Conservation (phyloP, 768 basidiomycete genomes). For the Russula ochroleuca region DNA sequence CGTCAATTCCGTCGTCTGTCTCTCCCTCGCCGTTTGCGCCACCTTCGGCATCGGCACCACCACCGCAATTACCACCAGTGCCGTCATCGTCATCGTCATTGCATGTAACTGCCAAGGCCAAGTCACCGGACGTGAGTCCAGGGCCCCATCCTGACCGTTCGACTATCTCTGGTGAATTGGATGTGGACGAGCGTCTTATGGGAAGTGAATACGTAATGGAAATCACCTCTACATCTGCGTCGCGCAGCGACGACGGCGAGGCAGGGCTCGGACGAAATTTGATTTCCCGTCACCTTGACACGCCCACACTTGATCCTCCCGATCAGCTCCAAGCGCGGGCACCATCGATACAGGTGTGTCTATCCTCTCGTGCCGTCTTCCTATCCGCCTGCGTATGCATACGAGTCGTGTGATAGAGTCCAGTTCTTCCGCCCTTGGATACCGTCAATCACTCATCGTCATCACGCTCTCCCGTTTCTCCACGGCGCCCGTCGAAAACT, state of each 20-base stretch:
- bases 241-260: not conserved
- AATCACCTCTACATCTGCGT: not conserved
- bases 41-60: not conserved
- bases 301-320: not conserved
- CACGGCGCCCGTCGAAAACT: not conserved
- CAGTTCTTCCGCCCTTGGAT: not conserved
- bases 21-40: conserved; percentile 19
- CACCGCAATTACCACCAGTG: not conserved
- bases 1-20: not conserved
- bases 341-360: conserved; percentile 7
- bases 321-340: not conserved
- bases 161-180: not conserved
- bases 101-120: not conserved
- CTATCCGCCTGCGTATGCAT: not conserved
- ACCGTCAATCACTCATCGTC: not conserved
- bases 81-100: not conserved
- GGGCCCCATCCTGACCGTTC: not conserved
- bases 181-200: not conserved
- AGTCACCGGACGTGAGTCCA: not conserved
- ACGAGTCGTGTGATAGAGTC: conserved; percentile 5
- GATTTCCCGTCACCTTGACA: not conserved
- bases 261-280: not conserved
- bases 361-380: not conserved
- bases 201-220: conserved; percentile 2
- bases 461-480: not conserved